Evolutionary conservation across 2,329 filamentous ascomycete species (phyloP).

Genomic region (Bipolaris bicolor): DNA sequence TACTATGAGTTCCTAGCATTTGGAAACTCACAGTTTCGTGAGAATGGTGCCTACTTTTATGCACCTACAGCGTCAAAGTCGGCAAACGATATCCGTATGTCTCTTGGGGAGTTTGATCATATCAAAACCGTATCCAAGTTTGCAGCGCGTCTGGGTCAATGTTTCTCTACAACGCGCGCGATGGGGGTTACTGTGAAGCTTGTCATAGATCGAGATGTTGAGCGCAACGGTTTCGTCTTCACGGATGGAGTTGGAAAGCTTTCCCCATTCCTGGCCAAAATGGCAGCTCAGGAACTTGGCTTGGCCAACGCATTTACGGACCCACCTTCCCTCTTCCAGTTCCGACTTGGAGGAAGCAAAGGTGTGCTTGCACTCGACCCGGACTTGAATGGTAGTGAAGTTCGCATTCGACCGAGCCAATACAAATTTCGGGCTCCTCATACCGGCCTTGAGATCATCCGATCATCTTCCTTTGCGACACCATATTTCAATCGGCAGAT

Average conservation of each 20-base stretch:
- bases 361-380: conserved; percentile 82
- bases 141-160: conserved; percentile 87
- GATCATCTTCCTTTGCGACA: conserved; percentile 74
- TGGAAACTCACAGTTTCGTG: conserved; percentile 92
- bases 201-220: conserved; percentile 71
- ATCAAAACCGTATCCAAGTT: conserved; percentile 89
- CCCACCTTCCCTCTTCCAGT: conserved; percentile 84
- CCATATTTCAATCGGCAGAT: conserved; percentile 89
- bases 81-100: conserved; percentile 77
- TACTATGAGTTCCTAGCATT: conserved; percentile 91
- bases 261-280: conserved; percentile 75
- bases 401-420: conserved; percentile 84
- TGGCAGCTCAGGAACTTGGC: conserved; percentile 74
- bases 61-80: conserved; percentile 70
- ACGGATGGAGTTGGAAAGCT: conserved; percentile 94
- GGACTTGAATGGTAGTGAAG: conserved; percentile 67
- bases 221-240: conserved; percentile 72
- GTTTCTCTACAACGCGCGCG: conserved; percentile 89
- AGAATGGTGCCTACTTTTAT: conserved; percentile 93
- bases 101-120: conserved; percentile 85
- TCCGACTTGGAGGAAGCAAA: conserved; percentile 90
- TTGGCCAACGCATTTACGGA: conserved; percentile 60
- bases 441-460: conserved; percentile 82
- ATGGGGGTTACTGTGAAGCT: conserved; percentile 68
- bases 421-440: conserved; percentile 79